A percentile compares a stretch with the other conserved stretches of the same genome.
Conservation (phyloP, 2,329 filamentous ascomycete genomes). For the Hypoxylon sp. region DNA sequence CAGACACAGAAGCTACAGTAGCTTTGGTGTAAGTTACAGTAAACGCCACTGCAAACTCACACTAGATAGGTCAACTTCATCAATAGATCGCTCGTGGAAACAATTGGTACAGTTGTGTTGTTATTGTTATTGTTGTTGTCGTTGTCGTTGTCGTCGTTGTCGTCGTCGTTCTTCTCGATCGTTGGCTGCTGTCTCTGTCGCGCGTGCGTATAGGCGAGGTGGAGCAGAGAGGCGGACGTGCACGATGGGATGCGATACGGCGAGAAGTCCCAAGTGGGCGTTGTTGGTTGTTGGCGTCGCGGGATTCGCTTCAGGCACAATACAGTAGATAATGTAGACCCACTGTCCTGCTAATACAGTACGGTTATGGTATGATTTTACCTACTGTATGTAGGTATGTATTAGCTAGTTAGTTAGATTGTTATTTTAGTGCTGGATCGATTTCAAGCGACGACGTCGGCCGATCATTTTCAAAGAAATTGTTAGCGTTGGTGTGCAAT, state of each 20-base stretch:
- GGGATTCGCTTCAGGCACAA: constrained; percentile 32
- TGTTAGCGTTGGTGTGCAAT: constrained; percentile 32
- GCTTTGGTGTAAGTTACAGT: constrained; percentile 1
- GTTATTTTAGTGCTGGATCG: constrained; percentile 35
- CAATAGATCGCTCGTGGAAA: constrained; percentile 18
- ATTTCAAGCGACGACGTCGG: constrained; percentile 29
- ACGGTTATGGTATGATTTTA: constrained; percentile 31
- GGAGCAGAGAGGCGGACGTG: constrained; percentile 34
- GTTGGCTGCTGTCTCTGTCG: constrained; percentile 25
- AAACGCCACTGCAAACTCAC: constrained; percentile 19
- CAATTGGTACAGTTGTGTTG: constrained; percentile 29
- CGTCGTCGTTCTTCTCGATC: background rate
- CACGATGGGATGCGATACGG: constrained; percentile 41
- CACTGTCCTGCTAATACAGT: constrained; percentile 22
- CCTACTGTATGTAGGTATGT: constrained; percentile 8
- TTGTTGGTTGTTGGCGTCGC: constrained; percentile 40
- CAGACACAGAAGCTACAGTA: constrained; percentile 13
- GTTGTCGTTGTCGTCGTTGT: background rate
- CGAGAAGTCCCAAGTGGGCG: constrained; percentile 14
- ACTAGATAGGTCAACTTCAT: constrained; percentile 14
- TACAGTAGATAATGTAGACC: constrained; percentile 16
- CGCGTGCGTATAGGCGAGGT: constrained; percentile 24
- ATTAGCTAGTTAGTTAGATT: constrained; percentile 23
- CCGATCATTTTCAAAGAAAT: constrained; percentile 33
- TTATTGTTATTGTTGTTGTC: constrained; percentile 9